Conservation (phyloP, 2,329 filamentous ascomycete species). For the Aspergillus quadrilineatus region DNA sequence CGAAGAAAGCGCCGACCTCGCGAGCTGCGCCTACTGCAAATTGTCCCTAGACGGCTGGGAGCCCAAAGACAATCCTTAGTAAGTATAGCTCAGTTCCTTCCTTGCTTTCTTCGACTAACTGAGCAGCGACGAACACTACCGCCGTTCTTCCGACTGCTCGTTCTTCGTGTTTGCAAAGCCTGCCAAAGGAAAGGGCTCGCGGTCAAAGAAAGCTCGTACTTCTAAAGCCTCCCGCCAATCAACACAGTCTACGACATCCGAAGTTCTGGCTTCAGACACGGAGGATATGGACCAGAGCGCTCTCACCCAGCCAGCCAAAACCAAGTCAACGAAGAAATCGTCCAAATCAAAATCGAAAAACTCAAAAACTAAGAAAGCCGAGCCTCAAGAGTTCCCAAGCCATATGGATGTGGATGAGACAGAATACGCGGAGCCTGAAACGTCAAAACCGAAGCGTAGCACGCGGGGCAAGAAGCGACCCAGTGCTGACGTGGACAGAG, state of each 20-base stretch:
- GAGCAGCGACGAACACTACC: conserved; percentile 76
- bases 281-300: conserved; percentile 60
- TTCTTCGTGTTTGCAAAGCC: conserved; percentile 70
- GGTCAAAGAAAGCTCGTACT: conserved; percentile 54
- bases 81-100: conserved; percentile 39
- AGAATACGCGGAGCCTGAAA: conserved; percentile 29
- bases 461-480: conserved; percentile 60
- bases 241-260: conserved; percentile 52
- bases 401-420: conserved; percentile 32
- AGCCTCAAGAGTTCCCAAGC: conserved; percentile 45
- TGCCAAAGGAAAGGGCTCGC: conserved; percentile 57
- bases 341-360: conserved; percentile 37
- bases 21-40: conserved; percentile 87
- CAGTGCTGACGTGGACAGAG: conserved; percentile 55
- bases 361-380: conserved; percentile 40
- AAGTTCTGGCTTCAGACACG: conserved; percentile 43
- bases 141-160: conserved; percentile 72
- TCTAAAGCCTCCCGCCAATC: conserved; percentile 71
- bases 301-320: conserved; percentile 50
- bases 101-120: conserved; percentile 17
- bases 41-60: conserved; percentile 94
- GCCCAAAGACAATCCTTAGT: conserved; percentile 83
- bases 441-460: conserved; percentile 37
- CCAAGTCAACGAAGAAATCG: conserved; percentile 53
- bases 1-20: conserved; percentile 79